Percentiles rank a stretch among this genome's conserved stretches.
Evolutionary conservation across 23 red algal genomes (phyloP).

Genomic region (Pyropia yezoensis): DNA sequence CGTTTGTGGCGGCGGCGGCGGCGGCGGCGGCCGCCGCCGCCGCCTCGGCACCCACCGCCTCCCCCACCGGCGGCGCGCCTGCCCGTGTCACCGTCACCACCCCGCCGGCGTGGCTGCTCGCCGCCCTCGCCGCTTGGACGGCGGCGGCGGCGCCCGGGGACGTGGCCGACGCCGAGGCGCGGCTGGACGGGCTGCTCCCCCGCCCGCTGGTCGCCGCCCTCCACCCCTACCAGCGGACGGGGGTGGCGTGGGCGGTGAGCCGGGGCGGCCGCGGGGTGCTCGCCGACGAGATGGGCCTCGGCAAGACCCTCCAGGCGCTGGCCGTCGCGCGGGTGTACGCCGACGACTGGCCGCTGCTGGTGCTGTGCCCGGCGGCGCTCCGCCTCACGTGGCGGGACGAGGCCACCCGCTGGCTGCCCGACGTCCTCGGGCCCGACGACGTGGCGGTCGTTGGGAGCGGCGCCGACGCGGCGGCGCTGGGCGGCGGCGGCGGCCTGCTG

Average conservation of each 20-base stretch:
- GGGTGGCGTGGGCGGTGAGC: constrained; percentile 48
- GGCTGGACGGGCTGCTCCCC: no score
- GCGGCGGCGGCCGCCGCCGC: no score
- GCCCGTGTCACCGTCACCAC: no score
- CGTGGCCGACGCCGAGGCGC: no score
- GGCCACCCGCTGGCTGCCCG: constrained; percentile 25
- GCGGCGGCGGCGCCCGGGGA: no score
- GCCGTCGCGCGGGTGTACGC: constrained; percentile 44
- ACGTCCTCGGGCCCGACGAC: constrained; percentile 46
- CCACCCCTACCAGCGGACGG: constrained; percentile 26
- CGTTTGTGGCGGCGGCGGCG: no score
- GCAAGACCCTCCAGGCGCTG: constrained; percentile 55
- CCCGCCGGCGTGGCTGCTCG: no score
- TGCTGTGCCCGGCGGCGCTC: constrained; percentile 54
- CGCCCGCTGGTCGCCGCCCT: no score
- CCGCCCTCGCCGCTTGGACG: no score
- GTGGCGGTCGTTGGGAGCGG: constrained; percentile 46
- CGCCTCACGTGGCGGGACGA: constrained; percentile 60
- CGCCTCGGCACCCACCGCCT: no score
- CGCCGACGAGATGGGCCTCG: constrained; percentile 75
- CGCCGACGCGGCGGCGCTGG: constrained; percentile 19
- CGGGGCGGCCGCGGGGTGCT: constrained; percentile 39
- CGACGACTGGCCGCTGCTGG: constrained; percentile 54
- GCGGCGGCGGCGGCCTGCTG: constrained; percentile 8
- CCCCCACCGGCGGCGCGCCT: no score